Evolutionary conservation across 1,284 basidiomycete species (phyloP).

Genomic region (Rhodotorula sp.): DNA sequence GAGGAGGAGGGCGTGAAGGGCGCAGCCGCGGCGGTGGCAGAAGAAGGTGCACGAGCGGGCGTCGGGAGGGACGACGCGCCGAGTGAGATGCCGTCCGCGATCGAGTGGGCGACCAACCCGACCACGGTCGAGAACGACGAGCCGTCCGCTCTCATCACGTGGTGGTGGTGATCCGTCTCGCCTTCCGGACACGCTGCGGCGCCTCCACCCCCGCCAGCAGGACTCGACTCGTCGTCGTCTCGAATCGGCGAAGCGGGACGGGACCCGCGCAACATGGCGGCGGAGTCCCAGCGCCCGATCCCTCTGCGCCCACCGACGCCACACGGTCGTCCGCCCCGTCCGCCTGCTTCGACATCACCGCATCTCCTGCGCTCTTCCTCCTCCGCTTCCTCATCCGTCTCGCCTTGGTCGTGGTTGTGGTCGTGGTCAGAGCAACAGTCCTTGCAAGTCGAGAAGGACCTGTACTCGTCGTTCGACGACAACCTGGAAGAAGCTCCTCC

Average conservation of each 20-base stretch:
- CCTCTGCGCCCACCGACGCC: background rate
- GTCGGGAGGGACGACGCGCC: slow-evolving; percentile 59
- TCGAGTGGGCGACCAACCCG: slow-evolving; percentile 77
- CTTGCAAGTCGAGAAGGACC: background rate
- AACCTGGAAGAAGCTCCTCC: background rate
- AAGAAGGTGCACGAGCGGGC: slow-evolving; percentile 22
- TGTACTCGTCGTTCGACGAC: background rate
- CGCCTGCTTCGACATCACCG: background rate
- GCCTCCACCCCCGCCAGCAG: no score
- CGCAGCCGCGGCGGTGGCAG: background rate
- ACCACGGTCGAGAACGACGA: slow-evolving; percentile 67
- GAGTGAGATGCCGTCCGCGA: slow-evolving; percentile 85
- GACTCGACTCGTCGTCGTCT: background rate
- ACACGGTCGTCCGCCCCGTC: background rate
- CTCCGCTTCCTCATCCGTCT: background rate
- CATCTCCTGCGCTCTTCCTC: background rate
- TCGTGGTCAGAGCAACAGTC: background rate
- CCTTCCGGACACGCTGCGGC: background rate
- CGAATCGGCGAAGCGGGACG: background rate
- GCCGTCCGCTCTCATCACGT: slow-evolving; percentile 9
- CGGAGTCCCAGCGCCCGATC: no score
- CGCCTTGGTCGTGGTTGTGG: background rate
- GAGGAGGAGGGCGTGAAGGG: slow-evolving; percentile 31
- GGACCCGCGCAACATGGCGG: no score
- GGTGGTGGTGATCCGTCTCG: background rate